Evolutionary conservation across 208 protist species (phyloP), one percentile per base, ranked within the genome.

Genomic region (Naegleria gruberi): DNA sequence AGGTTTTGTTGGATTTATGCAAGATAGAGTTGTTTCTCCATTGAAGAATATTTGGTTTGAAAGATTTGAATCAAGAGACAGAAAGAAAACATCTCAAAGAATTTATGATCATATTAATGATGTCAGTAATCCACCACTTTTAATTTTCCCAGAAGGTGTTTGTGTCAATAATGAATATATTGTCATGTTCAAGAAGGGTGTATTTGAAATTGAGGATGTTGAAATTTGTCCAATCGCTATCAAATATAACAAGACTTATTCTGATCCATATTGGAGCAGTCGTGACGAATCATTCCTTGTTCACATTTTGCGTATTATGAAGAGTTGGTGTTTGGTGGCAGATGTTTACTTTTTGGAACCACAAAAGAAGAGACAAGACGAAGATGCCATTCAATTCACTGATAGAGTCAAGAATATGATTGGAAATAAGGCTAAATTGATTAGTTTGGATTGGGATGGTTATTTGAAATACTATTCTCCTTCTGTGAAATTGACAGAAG

Each of bases 151-250:
- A 43, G 92, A 93, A 74, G 92, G 92, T 42, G 87, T 91, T 57
- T 94, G 92, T 45, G 92, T 93, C 6, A 94, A 93, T 41, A 94
- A 94, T 85, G 55, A 92, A 45, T 94, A 91, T 73, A 23, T 1
- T 23, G 45, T 94, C 1, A 91, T 93, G 90, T 94, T 94, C 55
- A 94, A 94, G 44, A 81, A 91, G 45, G 91, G 93, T 44, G 91
- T 84, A 4, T 94, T 94, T 82, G 91, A 93, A 47, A 82, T 94
- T 42, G 83, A 87, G 15, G 92, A 88, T 41, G 92, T 83, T 12
- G 83, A 90, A 74, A 84, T 94, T 41, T 90, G 90, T 15, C 93
- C 93, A 6, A 85, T 94, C 46, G 90, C 77, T 15, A 93, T 94
- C n/a, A 94, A 94, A 37, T 86, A 47, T 41, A 87, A 51, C 43